phyloP scores from a whole-genome alignment of 2,329 filamentous ascomycete species.

The Xenoacremonium recifei region DNA sequence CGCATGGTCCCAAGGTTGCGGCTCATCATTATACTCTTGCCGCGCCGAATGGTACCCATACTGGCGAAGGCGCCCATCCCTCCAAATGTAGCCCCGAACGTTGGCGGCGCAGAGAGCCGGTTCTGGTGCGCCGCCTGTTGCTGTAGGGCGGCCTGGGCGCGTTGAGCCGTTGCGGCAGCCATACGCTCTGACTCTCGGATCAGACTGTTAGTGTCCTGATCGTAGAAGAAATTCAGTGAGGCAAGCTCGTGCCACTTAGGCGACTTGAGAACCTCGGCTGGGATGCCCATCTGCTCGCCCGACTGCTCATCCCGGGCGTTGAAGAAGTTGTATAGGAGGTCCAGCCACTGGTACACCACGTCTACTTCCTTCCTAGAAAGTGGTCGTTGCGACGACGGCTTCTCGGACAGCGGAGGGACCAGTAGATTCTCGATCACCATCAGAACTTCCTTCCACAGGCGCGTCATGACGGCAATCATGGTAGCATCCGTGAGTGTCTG shows the following conservation, averaged over 20 bases:
- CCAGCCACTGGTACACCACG: constrained; percentile 91
- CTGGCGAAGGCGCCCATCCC: constrained; percentile 54
- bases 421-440: constrained; percentile 86
- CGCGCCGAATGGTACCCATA: constrained; percentile 63
- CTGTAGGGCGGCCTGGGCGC: constrained; percentile 66
- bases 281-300: constrained; percentile 81
- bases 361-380: constrained; percentile 87
- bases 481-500: constrained; percentile 89
- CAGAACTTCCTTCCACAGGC: constrained; percentile 96
- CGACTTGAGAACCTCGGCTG: constrained; percentile 87
- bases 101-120: constrained; percentile 66
- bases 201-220: constrained; percentile 84
- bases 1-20: constrained; percentile 95
- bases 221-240: constrained; percentile 98
- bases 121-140: constrained; percentile 51
- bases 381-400: constrained; percentile 81
- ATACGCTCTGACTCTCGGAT: constrained; percentile 96
- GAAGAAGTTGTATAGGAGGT: constrained; percentile 91
- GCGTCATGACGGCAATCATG: constrained; percentile 98
- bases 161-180: constrained; percentile 80
- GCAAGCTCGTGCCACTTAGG: constrained; percentile 98
- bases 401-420: constrained; percentile 92
- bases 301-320: constrained; percentile 82
- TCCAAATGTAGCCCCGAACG: constrained; percentile 34
- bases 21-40: constrained; percentile 87